A percentile compares a stretch with the other conserved stretches of the same genome.
Evolutionary conservation across 148 eudicot species (phyloP).

Genomic region (Rhododendron ferrugineum): DNA sequence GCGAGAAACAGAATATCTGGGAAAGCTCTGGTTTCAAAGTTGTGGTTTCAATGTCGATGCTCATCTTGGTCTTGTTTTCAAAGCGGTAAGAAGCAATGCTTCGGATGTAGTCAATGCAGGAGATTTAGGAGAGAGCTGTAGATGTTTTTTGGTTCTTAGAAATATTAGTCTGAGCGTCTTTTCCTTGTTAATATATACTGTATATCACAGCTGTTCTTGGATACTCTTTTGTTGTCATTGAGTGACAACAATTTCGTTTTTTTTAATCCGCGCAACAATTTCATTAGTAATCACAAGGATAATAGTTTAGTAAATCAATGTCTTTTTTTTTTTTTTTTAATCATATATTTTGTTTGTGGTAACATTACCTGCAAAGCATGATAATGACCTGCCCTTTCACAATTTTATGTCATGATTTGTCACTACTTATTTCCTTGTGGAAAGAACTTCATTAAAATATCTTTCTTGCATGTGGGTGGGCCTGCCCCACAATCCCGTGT

Average conservation of each 20-base stretch:
- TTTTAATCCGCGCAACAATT: not conserved
- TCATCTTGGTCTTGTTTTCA: slow-evolving; percentile 68
- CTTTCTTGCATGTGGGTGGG: not conserved
- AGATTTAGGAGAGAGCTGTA: not conserved
- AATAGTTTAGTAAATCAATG: no score
- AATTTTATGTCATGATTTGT: not conserved
- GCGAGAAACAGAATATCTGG: slow-evolving; percentile 64
- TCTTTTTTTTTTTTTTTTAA: not conserved
- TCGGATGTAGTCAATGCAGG: not conserved
- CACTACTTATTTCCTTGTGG: not conserved
- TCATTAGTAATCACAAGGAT: not conserved
- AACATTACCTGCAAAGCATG: slow-evolving; percentile 3
- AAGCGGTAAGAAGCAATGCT: slow-evolving; percentile 38
- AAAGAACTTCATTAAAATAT: not conserved
- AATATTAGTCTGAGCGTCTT: not conserved
- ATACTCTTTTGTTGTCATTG: not conserved
- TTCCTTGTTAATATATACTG: not conserved
- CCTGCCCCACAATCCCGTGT: not conserved
- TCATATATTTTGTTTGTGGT: slow-evolving; percentile 2
- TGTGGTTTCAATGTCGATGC: slow-evolving; percentile 78
- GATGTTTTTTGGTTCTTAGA: slow-evolving; percentile 5
- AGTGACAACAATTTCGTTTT: not conserved
- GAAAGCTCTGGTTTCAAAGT: slow-evolving; percentile 69
- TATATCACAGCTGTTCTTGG: slow-evolving; percentile 1
- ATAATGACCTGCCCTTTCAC: not conserved